Percentiles rank a stretch among this genome's conserved stretches.
phyloP scores from a whole-genome alignment of 495 filamentous ascomycete genomes.

The Aspergillus leporis region DNA sequence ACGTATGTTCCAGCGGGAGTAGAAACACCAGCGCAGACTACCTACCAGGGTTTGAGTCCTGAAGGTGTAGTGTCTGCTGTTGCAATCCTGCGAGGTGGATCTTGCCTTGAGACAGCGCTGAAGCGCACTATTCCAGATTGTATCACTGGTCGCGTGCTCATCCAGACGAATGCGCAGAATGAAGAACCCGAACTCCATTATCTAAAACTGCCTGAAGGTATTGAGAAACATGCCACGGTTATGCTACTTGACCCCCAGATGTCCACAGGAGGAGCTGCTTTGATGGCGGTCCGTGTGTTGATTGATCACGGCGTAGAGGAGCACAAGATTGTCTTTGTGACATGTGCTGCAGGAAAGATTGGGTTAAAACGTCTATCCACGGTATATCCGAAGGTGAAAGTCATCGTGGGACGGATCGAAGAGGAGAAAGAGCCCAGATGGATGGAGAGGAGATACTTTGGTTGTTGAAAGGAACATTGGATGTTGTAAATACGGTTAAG shows the following conservation, averaged over 20 bases:
- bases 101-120: conserved; percentile 82
- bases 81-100: conserved; percentile 82
- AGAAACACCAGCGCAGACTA: conserved; percentile 64
- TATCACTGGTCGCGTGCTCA: conserved; percentile 82
- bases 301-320: conserved; percentile 91
- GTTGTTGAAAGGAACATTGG: conserved; percentile 52
- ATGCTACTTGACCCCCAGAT: conserved; percentile 92
- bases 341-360: conserved; percentile 77
- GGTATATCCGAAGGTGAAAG: conserved; percentile 81
- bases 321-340: conserved; percentile 84
- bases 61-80: conserved; percentile 81
- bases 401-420: conserved; percentile 79
- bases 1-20: conserved; percentile 61
- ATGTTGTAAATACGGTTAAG: conserved; percentile 1
- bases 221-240: conserved; percentile 72
- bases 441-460: conserved; percentile 81
- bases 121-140: conserved; percentile 90
- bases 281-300: conserved; percentile 95
- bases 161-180: conserved; percentile 81
- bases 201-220: conserved; percentile 68
- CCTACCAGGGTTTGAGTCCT: conserved; percentile 67
- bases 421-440: conserved; percentile 75
- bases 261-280: conserved; percentile 85
- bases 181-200: conserved; percentile 93
- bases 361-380: conserved; percentile 80